Evolutionary conservation across 148 eudicot species (phyloP), one percentile per base, ranked within the genome.

Genomic region (Cornus suecica): DNA sequence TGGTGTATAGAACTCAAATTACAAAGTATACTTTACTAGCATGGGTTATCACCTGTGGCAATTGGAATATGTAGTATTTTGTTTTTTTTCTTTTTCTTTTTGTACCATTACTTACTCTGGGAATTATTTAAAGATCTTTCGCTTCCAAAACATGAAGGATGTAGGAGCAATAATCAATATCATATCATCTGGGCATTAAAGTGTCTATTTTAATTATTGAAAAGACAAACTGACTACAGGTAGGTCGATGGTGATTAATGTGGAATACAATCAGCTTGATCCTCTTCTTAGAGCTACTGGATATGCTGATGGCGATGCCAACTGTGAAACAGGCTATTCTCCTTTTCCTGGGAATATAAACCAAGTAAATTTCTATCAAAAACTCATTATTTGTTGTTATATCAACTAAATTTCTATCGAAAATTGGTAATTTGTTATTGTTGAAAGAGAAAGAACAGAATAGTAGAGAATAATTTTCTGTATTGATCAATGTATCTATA

Each of bases 311-410:
- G 99, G 99, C 74, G 99, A 95, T 78, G 91, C 90, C 76, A 95
- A 95, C 83, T 82, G 83, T 65, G 99, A 92, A 75, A 89, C 93
- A 52, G 99, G 99, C 79, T 95, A 80, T 85, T 95, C 99, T 78
- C 99, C 99, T 77, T 95, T 88, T 81, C 99, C 99, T 34, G 99
- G 99, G 74, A 95, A 95, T 81, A 95, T 95, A 68, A 95, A 95
- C 87, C 99, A 95, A 86, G 99, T 91, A 84, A 77, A 34, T 61
- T 67, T 70, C 31, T 41, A 16, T 24, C 74, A 31, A 45, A 66
- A 62, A 29, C 66, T 27, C 42, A 37, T 0, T 37, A 37, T 32
- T 32, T 32, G 4, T 32, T 32, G 7, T 32, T 32, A 32, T 32
- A 3, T 32, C n/a, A n/a, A n/a, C n/a, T n/a, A n/a, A n/a, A n/a